Conservation (phyloP, 768 basidiomycete species). For the Boletus bicolor region DNA sequence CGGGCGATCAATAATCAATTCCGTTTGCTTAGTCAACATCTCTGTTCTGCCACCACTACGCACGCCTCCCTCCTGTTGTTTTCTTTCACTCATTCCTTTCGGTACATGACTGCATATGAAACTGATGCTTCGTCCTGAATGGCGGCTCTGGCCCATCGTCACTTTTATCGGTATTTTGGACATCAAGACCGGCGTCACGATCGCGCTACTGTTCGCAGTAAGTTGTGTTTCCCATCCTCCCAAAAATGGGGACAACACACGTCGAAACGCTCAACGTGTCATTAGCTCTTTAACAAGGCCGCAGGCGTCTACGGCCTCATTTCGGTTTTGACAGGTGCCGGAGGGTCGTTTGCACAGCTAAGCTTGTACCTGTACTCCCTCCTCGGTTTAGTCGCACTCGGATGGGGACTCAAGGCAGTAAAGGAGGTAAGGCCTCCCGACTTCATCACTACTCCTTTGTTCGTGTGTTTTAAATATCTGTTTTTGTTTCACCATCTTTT, state of each 20-base stretch:
- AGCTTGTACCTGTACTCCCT: slow-evolving; percentile 93
- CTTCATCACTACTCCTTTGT: not conserved
- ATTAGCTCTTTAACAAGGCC: slow-evolving; percentile 90
- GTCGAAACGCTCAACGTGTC: slow-evolving; percentile 9
- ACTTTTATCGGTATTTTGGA: slow-evolving; percentile 87
- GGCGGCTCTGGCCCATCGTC: slow-evolving; percentile 75
- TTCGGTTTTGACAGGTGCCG: slow-evolving; percentile 84
- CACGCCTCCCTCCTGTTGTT: not conserved
- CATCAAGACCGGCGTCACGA: slow-evolving; percentile 88
- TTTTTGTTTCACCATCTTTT: not conserved
- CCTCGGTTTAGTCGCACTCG: slow-evolving; percentile 70
- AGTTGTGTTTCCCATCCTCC: slow-evolving; percentile 28
- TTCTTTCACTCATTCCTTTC: slow-evolving; percentile 5
- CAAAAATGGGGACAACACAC: not conserved
- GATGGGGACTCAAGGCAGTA: slow-evolving; percentile 86
- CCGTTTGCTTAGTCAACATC: slow-evolving; percentile 18
- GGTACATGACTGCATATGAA: slow-evolving; percentile 54
- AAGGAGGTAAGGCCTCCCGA: slow-evolving; percentile 59
- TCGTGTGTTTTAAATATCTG: slow-evolving; percentile 12
- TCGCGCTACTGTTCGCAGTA: slow-evolving; percentile 88
- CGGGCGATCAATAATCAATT: not conserved
- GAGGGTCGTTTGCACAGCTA: slow-evolving; percentile 91
- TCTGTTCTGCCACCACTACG: not conserved
- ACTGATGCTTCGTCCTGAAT: slow-evolving; percentile 79
- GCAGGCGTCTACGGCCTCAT: slow-evolving; percentile 96